These are phyloP conservation scores for Russula sp. DNA, from an alignment of 768 basidiomycete genomes.

Conservation along the genomic window DNA sequence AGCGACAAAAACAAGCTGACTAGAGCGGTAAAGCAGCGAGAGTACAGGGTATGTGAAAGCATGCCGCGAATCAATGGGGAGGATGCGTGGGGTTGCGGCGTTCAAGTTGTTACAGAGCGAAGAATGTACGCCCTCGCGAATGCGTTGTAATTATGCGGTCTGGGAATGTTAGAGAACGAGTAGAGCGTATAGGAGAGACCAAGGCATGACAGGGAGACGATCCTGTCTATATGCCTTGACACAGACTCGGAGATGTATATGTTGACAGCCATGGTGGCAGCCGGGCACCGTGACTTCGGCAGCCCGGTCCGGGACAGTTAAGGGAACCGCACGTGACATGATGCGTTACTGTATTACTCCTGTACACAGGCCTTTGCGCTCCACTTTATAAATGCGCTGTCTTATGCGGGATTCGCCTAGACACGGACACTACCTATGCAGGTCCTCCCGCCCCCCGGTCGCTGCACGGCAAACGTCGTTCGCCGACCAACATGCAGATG, in stretches of 20 bases:
- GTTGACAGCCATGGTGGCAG: too few relatives aligned
- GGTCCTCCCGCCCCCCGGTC: not conserved
- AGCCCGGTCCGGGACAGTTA: not conserved
- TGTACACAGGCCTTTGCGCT: not conserved
- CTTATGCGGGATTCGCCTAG: not conserved
- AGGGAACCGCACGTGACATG: not conserved
- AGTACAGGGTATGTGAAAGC: conserved; percentile 6
- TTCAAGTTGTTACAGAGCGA: not conserved
- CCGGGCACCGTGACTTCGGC: too few relatives aligned
- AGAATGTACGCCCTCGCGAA: conserved; percentile 28
- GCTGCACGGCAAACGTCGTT: not conserved
- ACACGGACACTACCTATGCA: not conserved
- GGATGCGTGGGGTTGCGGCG: not conserved
- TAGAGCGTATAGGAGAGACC: conserved; percentile 2
- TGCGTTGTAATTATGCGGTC: conserved; percentile 42
- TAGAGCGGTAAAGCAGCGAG: conserved; percentile 50
- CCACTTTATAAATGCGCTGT: not conserved
- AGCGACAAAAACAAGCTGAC: conserved; percentile 38
- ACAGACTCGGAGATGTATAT: too few relatives aligned
- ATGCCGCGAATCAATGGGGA: not conserved
- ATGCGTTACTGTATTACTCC: not conserved
- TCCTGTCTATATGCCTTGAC: not conserved
- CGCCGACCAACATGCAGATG: conserved; percentile 1
- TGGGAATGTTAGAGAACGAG: not conserved
- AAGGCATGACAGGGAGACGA: not conserved